Evolutionary conservation across 2,329 filamentous ascomycete species (phyloP).

Genomic region (Cladosporium oxysporum): DNA sequence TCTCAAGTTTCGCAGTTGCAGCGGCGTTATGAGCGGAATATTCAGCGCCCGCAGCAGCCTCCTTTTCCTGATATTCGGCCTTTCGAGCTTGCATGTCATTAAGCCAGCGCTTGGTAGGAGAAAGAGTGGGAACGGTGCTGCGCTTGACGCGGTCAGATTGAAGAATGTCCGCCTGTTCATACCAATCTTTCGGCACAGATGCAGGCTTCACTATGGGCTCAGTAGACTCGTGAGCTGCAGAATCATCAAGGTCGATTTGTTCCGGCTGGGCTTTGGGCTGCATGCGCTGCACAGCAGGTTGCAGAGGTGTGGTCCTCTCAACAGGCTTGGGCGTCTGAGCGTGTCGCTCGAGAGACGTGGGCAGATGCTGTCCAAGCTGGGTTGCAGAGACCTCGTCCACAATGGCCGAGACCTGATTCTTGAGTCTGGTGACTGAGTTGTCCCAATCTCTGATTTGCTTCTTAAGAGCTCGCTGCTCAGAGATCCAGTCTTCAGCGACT

Average conservation of each 20-base stretch:
- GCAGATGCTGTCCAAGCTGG: conserved; percentile 3
- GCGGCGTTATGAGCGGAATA: background rate
- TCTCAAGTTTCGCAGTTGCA: conserved; percentile 26
- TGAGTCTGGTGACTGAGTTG: conserved; percentile 9
- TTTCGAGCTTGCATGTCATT: conserved; percentile 31
- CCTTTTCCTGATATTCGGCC: conserved; percentile 13
- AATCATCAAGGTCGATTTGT: conserved; percentile 31
- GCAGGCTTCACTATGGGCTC: conserved; percentile 25
- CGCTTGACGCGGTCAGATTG: conserved; percentile 34
- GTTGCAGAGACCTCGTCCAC: conserved; percentile 10
- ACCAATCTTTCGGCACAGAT: conserved; percentile 30
- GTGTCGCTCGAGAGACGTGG: conserved; percentile 3
- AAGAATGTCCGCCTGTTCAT: conserved; percentile 31
- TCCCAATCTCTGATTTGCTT: conserved; percentile 19
- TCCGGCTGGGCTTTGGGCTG: conserved; percentile 25
- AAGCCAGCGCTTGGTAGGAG: conserved; percentile 27
- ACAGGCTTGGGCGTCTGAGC: background rate
- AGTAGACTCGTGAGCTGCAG: conserved; percentile 36
- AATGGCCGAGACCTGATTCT: conserved; percentile 8
- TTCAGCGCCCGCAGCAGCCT: conserved; percentile 23
- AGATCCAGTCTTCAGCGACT: conserved; percentile 2
- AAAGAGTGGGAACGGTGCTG: conserved; percentile 18
- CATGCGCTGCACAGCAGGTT: conserved; percentile 35
- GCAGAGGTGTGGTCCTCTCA: conserved; percentile 16
- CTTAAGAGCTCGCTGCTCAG: conserved; percentile 15